phyloP scores from a whole-genome alignment of 2,329 filamentous ascomycete genomes.

The Colletotrichum shisoi region DNA sequence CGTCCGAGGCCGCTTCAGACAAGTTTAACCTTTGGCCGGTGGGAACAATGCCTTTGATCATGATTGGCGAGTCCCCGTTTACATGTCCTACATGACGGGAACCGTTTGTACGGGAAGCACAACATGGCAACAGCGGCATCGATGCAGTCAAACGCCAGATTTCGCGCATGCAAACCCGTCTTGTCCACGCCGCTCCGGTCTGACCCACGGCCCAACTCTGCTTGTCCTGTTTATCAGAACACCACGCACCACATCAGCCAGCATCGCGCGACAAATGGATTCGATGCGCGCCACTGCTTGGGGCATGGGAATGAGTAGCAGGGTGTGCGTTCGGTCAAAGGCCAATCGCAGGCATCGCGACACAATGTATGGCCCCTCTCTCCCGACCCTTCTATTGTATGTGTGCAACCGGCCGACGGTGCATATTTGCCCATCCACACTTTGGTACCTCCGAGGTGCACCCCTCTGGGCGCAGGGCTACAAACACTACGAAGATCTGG shows the following conservation, averaged over 20 bases:
- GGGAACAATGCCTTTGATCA: conserved; percentile 37
- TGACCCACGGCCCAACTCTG: conserved; percentile 21
- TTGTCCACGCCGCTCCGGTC: conserved; percentile 22
- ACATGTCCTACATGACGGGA: conserved; percentile 36
- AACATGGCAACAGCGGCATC: conserved; percentile 40
- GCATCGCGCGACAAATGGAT: conserved; percentile 35
- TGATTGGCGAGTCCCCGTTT: conserved; percentile 41
- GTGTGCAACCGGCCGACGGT: conserved; percentile 21
- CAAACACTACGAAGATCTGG: conserved; percentile 19
- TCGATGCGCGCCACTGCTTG: conserved; percentile 1
- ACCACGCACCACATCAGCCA: conserved; percentile 10
- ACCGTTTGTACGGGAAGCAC: conserved; percentile 41
- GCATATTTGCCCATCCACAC: conserved; percentile 15
- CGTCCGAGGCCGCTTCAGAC: conserved; percentile 38
- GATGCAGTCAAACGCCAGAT: conserved; percentile 44
- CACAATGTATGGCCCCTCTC: background rate
- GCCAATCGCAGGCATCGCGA: conserved; percentile 7
- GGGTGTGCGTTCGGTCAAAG: conserved; percentile 17
- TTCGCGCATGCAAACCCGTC: conserved; percentile 40
- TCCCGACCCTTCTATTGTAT: conserved; percentile 21
- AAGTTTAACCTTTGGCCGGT: conserved; percentile 34
- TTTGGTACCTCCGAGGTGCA: conserved; percentile 14
- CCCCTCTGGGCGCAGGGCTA: conserved; percentile 11
- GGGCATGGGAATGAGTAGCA: background rate
- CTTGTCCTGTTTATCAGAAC: conserved; percentile 3